Percentiles rank a stretch among this genome's conserved stretches.
Evolutionary conservation across 805 yeast genomes (phyloP).

Genomic region (Candida maris): DNA sequence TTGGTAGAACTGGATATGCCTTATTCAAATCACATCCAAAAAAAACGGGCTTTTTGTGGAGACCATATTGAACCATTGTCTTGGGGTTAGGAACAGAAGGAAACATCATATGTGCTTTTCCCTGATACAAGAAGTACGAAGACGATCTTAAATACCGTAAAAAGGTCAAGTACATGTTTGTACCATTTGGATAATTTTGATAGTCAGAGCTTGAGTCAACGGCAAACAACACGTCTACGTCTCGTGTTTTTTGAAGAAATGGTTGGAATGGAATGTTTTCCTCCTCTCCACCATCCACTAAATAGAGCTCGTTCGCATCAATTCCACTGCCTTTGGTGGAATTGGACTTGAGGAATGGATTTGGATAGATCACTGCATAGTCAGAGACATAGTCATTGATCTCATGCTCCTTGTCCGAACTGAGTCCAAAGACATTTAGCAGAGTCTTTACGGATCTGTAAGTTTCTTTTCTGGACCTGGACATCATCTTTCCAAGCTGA

Average conservation of each 20-base stretch:
- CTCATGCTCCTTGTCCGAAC: slow-evolving; percentile 32
- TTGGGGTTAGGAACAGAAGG: slow-evolving; percentile 36
- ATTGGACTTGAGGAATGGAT: slow-evolving; percentile 47
- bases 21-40: slow-evolving; percentile 39
- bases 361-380: slow-evolving; percentile 58
- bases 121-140: slow-evolving; percentile 4
- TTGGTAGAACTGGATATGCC: slow-evolving; percentile 27
- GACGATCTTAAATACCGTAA: slow-evolving; percentile 24
- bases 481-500: slow-evolving; percentile 41
- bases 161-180: slow-evolving; percentile 41
- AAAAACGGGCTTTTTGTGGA: slow-evolving; percentile 33
- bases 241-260: slow-evolving; percentile 34
- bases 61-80: slow-evolving; percentile 19
- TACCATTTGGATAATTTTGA: slow-evolving; percentile 58
- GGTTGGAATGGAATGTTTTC: slow-evolving; percentile 48
- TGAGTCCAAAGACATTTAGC: slow-evolving; percentile 43
- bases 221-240: slow-evolving; percentile 38
- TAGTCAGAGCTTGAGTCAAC: slow-evolving; percentile 49
- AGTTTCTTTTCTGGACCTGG: slow-evolving; percentile 30
- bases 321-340: slow-evolving; percentile 15
- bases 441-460: slow-evolving; percentile 33
- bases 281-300: slow-evolving; percentile 47
- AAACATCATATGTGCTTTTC: slow-evolving; percentile 24
- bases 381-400: slow-evolving; percentile 41
- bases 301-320: slow-evolving; percentile 18